Base-by-base conservation (phyloP, 2,329 filamentous ascomycete species). In the Epichloe glyceriae region DNA sequence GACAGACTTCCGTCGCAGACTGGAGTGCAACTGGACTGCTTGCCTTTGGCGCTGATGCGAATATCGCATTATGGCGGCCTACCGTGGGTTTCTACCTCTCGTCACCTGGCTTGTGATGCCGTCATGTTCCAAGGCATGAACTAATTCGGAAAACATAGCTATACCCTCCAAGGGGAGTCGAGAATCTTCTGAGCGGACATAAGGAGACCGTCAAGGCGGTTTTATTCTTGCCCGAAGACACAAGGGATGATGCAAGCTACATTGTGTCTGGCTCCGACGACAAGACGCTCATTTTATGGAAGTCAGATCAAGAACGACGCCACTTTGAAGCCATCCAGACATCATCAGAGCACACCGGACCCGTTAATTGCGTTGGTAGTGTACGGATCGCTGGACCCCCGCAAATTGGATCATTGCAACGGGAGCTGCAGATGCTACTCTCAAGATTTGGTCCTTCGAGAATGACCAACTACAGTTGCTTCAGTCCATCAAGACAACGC, bases 41-140 rank as follows among this genome's bases (percentile, higher is more conserved):
- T 50, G 93, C 89, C 33, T 98, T 88, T 70, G 93, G 93, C 34
- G 85, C 90, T 8, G 88, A 94, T 67, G 82, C 83, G 58, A 93
- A 93, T 68, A 78, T 98, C 59, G 91, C 89, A 42, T 64, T 97
- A 40, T 98, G 93, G 93, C 74, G 82, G 63, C 89, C 89, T 51
- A 67, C 76, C 64, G 87, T 90, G 74, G 68, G 82, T 70, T 70
- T 53, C 44, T 46, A 14, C 47, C 50, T 44, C 19, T 10, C 20
- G 17, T 44, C 33, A 8, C 3, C 19, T 42, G 19, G 34, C 39
- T 37, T 22, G 35, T 12, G 35, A 30, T 35, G 34, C 10, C 8
- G 37, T 7, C 15, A 34, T n/a, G 2, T 40, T 11, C n/a, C 15
- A 5, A 39, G 33, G 34, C 20, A 53, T 46, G 41, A 45, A 33